Percentiles rank a stretch among this genome's conserved stretches.
Evolutionary conservation across 345 rosid species (phyloP).

Genomic region (Brassica juncea): DNA sequence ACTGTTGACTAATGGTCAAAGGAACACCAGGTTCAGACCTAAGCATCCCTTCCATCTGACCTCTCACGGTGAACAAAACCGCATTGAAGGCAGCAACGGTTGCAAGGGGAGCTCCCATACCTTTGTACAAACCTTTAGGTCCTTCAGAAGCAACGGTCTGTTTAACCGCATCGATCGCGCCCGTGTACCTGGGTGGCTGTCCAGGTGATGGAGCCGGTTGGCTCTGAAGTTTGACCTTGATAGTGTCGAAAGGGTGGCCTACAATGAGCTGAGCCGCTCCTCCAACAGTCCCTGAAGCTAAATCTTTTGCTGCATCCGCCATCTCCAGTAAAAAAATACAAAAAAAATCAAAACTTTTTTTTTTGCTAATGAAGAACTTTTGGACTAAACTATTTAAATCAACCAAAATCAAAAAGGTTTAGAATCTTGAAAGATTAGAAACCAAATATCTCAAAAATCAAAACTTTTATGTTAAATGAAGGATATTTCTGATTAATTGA

Average conservation of each 20-base stretch:
- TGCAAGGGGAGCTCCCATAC: slow-evolving; percentile 99
- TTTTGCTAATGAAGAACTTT: background rate
- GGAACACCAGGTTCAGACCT: slow-evolving; percentile 85
- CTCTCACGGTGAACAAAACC: slow-evolving; percentile 86
- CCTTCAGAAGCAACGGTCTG: slow-evolving; percentile 93
- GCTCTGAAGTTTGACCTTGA: slow-evolving; percentile 99
- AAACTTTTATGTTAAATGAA: background rate
- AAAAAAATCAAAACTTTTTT: slow-evolving; percentile 1
- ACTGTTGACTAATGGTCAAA: slow-evolving; percentile 77
- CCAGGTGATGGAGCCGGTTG: slow-evolving; percentile 84
- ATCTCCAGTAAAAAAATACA: slow-evolving; percentile 50
- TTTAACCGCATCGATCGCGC: slow-evolving; percentile 89
- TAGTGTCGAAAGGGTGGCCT: slow-evolving; percentile 98
- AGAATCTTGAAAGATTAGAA: background rate
- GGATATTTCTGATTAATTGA: background rate
- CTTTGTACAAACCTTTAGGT: slow-evolving; percentile 87
- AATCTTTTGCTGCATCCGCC: slow-evolving; percentile 89
- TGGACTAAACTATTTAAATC: background rate
- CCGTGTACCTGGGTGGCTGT: slow-evolving; percentile 66
- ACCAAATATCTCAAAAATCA: background rate
- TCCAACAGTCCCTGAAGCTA: slow-evolving; percentile 88
- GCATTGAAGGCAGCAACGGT: slow-evolving; percentile 99
- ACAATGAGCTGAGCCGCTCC: slow-evolving; percentile 87
- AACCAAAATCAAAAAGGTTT: background rate
- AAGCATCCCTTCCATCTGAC: slow-evolving; percentile 83